phyloP scores from a whole-genome alignment of 768 basidiomycete species.

The Serendipita sp. region DNA sequence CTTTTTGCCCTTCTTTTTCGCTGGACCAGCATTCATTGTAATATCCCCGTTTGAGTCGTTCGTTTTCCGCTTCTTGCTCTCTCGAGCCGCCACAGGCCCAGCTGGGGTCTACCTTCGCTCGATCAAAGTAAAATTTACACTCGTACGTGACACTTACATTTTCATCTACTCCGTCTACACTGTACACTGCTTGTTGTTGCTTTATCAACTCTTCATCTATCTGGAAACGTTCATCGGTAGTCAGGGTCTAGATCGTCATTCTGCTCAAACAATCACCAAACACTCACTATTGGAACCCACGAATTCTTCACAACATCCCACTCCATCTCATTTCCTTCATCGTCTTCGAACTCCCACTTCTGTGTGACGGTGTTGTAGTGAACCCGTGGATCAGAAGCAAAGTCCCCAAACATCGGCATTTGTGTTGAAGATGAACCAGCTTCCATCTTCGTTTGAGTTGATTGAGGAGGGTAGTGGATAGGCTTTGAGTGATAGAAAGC shows the following conservation, averaged over 20 bases:
- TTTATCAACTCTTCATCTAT: slow-evolving; percentile 75
- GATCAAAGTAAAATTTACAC: slow-evolving; percentile 14
- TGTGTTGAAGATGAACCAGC: neutral
- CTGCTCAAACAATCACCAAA: neutral
- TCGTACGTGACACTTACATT: slow-evolving; percentile 37
- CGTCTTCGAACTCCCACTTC: slow-evolving; percentile 82
- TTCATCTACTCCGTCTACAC: slow-evolving; percentile 86
- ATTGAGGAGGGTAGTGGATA: too few relatives aligned
- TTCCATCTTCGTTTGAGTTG: neutral
- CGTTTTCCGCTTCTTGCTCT: slow-evolving; percentile 41
- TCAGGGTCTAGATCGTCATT: neutral
- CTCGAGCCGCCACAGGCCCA: slow-evolving; percentile 50
- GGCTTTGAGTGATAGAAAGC: too few relatives aligned
- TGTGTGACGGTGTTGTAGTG: slow-evolving; percentile 60
- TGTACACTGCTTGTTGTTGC: slow-evolving; percentile 91
- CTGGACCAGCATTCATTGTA: slow-evolving; percentile 37
- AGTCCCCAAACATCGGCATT: slow-evolving; percentile 28
- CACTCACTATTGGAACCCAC: slow-evolving; percentile 75
- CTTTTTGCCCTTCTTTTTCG: slow-evolving; percentile 55
- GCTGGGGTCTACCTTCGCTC: slow-evolving; percentile 51
- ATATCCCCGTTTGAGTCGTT: slow-evolving; percentile 67
- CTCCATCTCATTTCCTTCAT: slow-evolving; percentile 82
- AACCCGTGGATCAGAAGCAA: slow-evolving; percentile 68
- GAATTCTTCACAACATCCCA: slow-evolving; percentile 58
- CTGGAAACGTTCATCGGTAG: slow-evolving; percentile 24